Percentiles rank a stretch among this genome's conserved stretches.
Conservation (phyloP, 2,329 filamentous ascomycete genomes). For the Diaporthe batatas region DNA sequence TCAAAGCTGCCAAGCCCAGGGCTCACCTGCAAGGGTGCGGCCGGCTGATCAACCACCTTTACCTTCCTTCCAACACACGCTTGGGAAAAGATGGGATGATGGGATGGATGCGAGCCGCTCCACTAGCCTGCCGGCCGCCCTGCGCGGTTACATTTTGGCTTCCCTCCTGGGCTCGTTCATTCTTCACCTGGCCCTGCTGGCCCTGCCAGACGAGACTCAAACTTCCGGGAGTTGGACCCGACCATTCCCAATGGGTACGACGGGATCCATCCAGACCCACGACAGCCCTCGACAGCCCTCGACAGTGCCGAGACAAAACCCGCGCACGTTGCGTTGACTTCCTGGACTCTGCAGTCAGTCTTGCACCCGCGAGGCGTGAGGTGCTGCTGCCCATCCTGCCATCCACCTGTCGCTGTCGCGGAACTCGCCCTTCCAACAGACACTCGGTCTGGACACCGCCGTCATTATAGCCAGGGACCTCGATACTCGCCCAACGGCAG, state of each 20-base stretch:
- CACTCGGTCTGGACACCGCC: conserved; percentile 14
- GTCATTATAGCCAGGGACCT: conserved; percentile 36
- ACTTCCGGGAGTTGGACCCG: conserved; percentile 24
- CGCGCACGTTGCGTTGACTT: conserved; percentile 40
- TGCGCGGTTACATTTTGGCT: conserved; percentile 23
- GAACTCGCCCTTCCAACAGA: conserved; percentile 15
- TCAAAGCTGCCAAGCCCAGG: conserved; percentile 47
- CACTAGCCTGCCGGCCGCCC: conserved; percentile 29
- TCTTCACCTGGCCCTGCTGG: conserved; percentile 6
- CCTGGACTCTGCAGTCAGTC: not conserved
- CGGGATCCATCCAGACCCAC: conserved; percentile 31
- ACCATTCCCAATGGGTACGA: conserved; percentile 24
- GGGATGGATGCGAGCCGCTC: conserved; percentile 37
- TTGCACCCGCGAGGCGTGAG: not conserved
- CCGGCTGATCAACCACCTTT: conserved; percentile 41
- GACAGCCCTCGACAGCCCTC: not conserved
- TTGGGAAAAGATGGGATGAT: not conserved
- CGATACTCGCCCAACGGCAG: conserved; percentile 34
- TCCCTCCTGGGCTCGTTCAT: conserved; percentile 13
- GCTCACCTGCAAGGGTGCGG: conserved; percentile 57
- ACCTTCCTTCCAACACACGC: conserved; percentile 37
- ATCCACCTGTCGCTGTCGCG: no score
- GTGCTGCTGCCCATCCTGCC: conserved; percentile 8
- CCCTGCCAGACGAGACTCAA: not conserved
- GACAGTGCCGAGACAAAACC: conserved; percentile 35